These are phyloP conservation scores for Apiospora rasikravindrae DNA, from an alignment of 2,329 filamentous ascomycete species.

Conservation along the genomic window DNA sequence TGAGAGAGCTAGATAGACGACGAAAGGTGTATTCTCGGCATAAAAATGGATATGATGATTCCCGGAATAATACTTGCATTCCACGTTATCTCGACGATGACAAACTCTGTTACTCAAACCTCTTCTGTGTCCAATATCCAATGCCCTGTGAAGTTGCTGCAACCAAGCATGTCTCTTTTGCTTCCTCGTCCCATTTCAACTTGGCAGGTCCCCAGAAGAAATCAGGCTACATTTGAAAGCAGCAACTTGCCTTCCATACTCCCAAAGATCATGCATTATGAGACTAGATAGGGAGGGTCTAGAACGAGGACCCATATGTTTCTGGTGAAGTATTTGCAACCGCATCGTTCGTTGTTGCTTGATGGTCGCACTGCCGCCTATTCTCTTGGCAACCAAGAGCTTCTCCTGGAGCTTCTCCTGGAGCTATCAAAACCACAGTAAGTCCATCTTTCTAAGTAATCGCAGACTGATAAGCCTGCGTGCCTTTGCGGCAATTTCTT, in stretches of 20 bases:
- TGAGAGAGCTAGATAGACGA: conserved; percentile 18
- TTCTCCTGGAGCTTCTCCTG: too few species aligned
- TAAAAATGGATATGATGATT: conserved; percentile 20
- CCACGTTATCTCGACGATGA: neutral
- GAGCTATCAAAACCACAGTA: too few species aligned
- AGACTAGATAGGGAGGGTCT: neutral
- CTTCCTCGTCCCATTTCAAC: neutral
- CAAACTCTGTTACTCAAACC: neutral
- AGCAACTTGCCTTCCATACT: neutral
- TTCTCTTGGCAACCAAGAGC: too few species aligned
- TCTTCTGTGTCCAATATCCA: neutral
- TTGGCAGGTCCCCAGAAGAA: too few species aligned
- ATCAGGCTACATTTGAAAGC: neutral
- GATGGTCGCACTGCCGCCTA: too few species aligned
- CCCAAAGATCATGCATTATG: neutral
- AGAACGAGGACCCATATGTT: neutral
- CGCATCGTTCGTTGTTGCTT: too few species aligned
- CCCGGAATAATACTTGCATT: conserved; percentile 18
- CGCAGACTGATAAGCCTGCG: too few species aligned
- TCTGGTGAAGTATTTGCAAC: neutral
- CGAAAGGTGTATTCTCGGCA: conserved; percentile 18
- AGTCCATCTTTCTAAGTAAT: too few species aligned
- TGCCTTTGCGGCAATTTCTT: too few species aligned
- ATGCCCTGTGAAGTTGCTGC: neutral
- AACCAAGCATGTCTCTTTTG: neutral